Base-by-base conservation (phyloP, 768 basidiomycete species). In the Hericium erinaceus region DNA sequence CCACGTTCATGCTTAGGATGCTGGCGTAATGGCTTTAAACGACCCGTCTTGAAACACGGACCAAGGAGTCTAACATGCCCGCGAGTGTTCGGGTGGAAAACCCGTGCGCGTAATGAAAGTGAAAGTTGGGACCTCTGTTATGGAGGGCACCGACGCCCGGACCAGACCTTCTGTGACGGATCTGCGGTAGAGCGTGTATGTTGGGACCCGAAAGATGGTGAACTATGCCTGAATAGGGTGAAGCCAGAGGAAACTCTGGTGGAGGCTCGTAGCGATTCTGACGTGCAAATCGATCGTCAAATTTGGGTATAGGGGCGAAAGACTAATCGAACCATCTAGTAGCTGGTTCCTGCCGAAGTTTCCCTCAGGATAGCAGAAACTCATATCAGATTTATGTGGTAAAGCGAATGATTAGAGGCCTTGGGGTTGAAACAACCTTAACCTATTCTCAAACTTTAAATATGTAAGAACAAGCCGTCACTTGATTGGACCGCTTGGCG, bases 171-270 rank as follows among this genome's bases (percentile, higher is more conserved):
- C 73, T 80, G 80, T 78, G 79, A 85, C 70, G 83, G 82, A 73
- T 81, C 81, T 77, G 83, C 78, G 81, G 84, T 83, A 79, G 84
- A 86, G 85, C 84, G 81, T 81, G 80, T 77, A 83, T 84, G 85
- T 82, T 86, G 82, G 83, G 85, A 86, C 84, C 85, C 83, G 84
- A 87, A 87, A 86, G 84, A 87, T 87, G 84, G 84, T 87, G 85
- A 87, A 87, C 83, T 87, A 87, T 87, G 84, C 79, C 77, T 86
- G 85, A 84, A 82, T 84, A 87, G 84, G 85, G 85, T 79, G 83
- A 87, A 89, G 87, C 86, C 87, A 89, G 87, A 86, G 88, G 86
- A 89, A 89, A 90, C 88, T 87, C 87, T 89, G 87, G 85, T 89
- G 87, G 87, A 89, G 85, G 87, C 84, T 87, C 83, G 84, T 86